Evolutionary conservation across 2,329 filamentous ascomycete genomes (phyloP).

Genomic region (Microsporum canis): DNA sequence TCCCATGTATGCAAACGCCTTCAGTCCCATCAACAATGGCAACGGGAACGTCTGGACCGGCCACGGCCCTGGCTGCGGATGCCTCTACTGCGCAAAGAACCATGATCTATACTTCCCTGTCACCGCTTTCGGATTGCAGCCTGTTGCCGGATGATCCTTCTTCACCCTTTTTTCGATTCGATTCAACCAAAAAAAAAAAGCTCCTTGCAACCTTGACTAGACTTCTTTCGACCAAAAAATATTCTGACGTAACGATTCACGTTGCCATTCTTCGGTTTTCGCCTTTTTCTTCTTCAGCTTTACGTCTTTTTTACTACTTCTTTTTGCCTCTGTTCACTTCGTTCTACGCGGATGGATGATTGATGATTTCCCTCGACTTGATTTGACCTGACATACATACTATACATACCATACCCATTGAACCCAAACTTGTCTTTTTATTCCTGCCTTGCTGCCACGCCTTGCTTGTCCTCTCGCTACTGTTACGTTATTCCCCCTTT

Average conservation of each 20-base stretch:
- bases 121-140: conserved; percentile 36
- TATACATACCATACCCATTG: neutral
- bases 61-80: conserved; percentile 38
- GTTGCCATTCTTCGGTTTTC: neutral
- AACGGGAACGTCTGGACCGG: conserved; percentile 32
- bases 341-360: conserved; percentile 9
- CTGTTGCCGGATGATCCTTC: conserved; percentile 7
- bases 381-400: neutral
- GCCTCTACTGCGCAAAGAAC: conserved; percentile 38
- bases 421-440: conserved; percentile 9
- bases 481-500: conserved; percentile 11
- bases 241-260: conserved; percentile 2
- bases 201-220: neutral
- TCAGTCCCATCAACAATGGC: conserved; percentile 26
- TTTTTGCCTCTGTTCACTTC: conserved; percentile 16
- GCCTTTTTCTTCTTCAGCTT: neutral
- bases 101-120: conserved; percentile 41
- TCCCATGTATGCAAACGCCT: conserved; percentile 38
- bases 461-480: neutral
- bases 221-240: neutral
- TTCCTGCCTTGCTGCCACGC: conserved; percentile 13
- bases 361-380: conserved; percentile 4
- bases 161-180: conserved; percentile 13
- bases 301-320: neutral
- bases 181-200: neutral